Conservation (phyloP, 2,329 filamentous ascomycete genomes). For the Lecanicillium sp. region DNA sequence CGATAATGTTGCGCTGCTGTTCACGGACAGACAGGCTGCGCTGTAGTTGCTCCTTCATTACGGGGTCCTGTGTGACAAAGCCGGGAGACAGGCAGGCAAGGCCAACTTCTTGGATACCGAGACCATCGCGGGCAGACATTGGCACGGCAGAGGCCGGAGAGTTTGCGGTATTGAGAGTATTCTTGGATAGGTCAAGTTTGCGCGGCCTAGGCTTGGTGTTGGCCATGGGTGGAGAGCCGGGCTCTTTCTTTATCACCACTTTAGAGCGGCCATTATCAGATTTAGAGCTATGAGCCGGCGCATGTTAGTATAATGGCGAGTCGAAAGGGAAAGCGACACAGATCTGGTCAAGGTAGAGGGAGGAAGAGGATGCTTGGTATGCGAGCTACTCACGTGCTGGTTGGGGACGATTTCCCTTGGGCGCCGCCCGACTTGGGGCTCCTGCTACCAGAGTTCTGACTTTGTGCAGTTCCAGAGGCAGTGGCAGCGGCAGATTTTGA, state of each 20-base stretch:
- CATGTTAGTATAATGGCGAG: too few species aligned
- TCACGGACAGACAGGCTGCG: slow-evolving; percentile 89
- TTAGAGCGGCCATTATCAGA: slow-evolving; percentile 54
- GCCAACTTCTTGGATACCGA: slow-evolving; percentile 86
- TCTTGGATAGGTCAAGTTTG: slow-evolving; percentile 69
- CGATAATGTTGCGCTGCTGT: slow-evolving; percentile 90
- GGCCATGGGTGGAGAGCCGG: slow-evolving; percentile 72
- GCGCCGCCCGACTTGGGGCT: slow-evolving; percentile 38
- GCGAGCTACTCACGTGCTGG: slow-evolving; percentile 54
- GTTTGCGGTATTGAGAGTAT: slow-evolving; percentile 39
- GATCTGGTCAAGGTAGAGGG: too few species aligned
- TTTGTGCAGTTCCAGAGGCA: slow-evolving; percentile 32
- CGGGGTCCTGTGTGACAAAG: slow-evolving; percentile 92
- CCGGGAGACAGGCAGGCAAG: slow-evolving; percentile 91
- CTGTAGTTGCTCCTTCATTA: slow-evolving; percentile 91
- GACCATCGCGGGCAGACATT: slow-evolving; percentile 68
- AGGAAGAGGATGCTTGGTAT: too few species aligned
- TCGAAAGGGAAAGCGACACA: too few species aligned
- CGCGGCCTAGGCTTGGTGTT: slow-evolving; percentile 67
- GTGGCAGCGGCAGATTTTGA: slow-evolving; percentile 28
- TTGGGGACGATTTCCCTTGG: slow-evolving; percentile 46
- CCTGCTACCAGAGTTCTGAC: slow-evolving; percentile 42
- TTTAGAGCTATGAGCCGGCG: slow-evolving; percentile 36
- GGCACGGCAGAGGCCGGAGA: slow-evolving; percentile 58
- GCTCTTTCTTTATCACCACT: slow-evolving; percentile 96